Evolutionary conservation across 495 filamentous ascomycete species (phyloP), one percentile per base, ranked within the genome.

Genomic region (Aspergillus haitiensis): DNA sequence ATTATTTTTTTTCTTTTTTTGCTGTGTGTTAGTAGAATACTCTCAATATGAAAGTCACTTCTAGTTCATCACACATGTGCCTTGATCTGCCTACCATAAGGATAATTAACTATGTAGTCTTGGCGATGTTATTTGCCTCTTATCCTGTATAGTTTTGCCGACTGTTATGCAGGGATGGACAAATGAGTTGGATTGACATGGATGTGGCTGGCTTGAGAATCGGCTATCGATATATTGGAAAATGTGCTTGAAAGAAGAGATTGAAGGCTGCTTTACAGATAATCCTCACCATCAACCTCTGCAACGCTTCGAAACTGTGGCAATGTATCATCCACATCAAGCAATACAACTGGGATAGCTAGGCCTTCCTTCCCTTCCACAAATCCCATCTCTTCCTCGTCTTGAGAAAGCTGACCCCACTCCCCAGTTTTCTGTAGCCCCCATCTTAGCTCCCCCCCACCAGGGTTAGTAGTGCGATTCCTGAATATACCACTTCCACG

Each of bases 221-320:
- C 21, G 21, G 3, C 3, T 27, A 27, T 27, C 3, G 3, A 27
- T 27, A 27, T 27, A 27, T 27, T 27, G 21, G 21, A 27, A 27
- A 27, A 1, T 42, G 9, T 0, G 1, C 12, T 42, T 9, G 15
- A 13, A 42, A 42, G 15, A 42, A 13, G 12, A 42, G 15, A 42
- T 42, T 13, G 15, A 42, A 42, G 5, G 0, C 8, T 11, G 12
- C 39, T 3, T 42, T 15, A 42, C 8, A 7, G 5, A 48, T 48
- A 6, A 18, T 48, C 45, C 12, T 18, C 9, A 13, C 21, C 45
- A 48, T 48, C 45, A 18, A 6, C 45, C n/a, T 48, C 45, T 4
- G 45, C 45, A 48, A 48, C 45, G n/a, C 45, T 48, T 48, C 45
- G 45, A 48, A 48, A 48, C 15, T 18, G 45, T 9, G 45, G 45